Evolutionary conservation across 495 filamentous ascomycete species (phyloP).

Genomic region (Penicillium canescens): DNA sequence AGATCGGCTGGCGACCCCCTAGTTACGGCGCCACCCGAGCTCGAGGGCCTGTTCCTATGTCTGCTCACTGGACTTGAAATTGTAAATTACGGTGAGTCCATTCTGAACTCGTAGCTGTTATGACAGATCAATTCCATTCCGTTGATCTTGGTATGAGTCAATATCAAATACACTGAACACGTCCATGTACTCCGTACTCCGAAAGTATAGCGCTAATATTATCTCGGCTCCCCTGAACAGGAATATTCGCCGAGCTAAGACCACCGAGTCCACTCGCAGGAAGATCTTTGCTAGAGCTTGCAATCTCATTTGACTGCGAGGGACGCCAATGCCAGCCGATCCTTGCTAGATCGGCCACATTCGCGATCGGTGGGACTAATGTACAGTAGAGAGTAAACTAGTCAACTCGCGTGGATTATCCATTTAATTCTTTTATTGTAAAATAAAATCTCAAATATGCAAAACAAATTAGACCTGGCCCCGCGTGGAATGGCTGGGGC

Average conservation of each 20-base stretch:
- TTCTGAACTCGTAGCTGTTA: neutral
- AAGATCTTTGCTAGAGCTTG: neutral
- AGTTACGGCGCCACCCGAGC: conserved; percentile 3
- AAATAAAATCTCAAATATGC: too few species aligned
- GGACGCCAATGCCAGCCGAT: conserved; percentile 10
- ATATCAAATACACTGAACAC: too few species aligned
- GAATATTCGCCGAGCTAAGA: conserved; percentile 3
- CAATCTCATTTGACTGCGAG: neutral
- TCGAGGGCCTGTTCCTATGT: neutral
- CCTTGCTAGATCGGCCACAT: conserved; percentile 15
- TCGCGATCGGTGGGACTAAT: conserved; percentile 16
- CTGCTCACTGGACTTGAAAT: too few species aligned
- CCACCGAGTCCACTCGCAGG: conserved; percentile 6
- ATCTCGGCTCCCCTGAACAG: conserved; percentile 15
- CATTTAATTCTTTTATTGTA: too few species aligned
- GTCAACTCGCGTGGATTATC: conserved; percentile 11
- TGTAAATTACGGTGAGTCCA: conserved; percentile 1
- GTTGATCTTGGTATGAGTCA: too few species aligned
- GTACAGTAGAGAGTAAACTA: conserved; percentile 7
- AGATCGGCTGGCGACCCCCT: conserved; percentile 3
- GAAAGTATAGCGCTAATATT: too few species aligned
- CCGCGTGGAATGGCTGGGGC: too few species aligned
- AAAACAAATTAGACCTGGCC: too few species aligned
- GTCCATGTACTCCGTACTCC: too few species aligned
- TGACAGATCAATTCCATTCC: conserved; percentile 17